Percentiles rank a stretch among this genome's conserved stretches.
phyloP scores from a whole-genome alignment of 441 rosid species.

The Breynia disticha region DNA sequence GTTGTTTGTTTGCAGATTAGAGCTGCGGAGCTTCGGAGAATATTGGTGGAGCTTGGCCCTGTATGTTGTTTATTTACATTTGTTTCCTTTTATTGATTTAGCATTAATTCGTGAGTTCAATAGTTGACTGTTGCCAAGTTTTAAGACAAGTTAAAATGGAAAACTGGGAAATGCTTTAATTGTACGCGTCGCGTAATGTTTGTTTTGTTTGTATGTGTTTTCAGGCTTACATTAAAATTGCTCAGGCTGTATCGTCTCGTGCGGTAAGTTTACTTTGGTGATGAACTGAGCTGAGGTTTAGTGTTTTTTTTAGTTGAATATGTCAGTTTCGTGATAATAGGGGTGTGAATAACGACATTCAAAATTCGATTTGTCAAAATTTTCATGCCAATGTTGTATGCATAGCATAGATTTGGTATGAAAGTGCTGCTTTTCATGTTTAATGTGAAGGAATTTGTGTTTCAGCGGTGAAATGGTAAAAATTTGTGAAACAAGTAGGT shows the following conservation, averaged over 20 bases:
- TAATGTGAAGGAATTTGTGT: background rate
- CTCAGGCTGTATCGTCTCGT: slow-evolving; percentile 90
- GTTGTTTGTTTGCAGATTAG: slow-evolving; percentile 42
- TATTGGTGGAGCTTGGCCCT: slow-evolving; percentile 81
- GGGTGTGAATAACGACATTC: no score
- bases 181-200: no score
- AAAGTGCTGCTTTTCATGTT: background rate
- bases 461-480: background rate
- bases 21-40: slow-evolving; percentile 77
- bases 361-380: no score
- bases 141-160: no score
- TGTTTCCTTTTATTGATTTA: background rate
- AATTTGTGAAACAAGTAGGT: slow-evolving; percentile 1
- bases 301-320: no score
- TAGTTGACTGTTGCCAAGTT: no score
- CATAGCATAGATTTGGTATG: background rate
- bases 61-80: slow-evolving; percentile 30
- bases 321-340: no score
- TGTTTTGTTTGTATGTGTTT: slow-evolving; percentile 12
- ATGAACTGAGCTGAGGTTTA: no score
- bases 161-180: no score
- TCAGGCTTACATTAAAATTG: slow-evolving; percentile 85
- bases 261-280: slow-evolving; percentile 44
- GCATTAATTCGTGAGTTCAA: no score
- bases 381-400: no score